Evolutionary conservation across 441 rosid genomes (phyloP).

Genomic region (Corymbia calophylla): DNA sequence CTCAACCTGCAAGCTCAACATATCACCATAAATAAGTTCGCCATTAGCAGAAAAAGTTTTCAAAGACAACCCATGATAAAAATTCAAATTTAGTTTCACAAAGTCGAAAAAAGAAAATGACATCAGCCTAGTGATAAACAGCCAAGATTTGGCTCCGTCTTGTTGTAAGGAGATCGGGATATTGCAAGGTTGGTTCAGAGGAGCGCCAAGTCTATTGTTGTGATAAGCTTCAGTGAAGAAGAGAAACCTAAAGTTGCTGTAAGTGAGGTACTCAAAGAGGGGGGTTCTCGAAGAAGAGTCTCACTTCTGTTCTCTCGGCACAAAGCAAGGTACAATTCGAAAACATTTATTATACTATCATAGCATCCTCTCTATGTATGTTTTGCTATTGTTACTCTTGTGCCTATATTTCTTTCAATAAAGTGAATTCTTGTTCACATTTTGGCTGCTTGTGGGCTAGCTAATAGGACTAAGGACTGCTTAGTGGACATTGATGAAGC

Average conservation of each 20-base stretch:
- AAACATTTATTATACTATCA: neutral
- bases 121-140: too few species aligned
- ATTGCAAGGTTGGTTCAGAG: too few species aligned
- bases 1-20: constrained; percentile 74
- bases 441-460: constrained; percentile 28
- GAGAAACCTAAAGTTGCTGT: constrained; percentile 12
- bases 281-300: constrained; percentile 18
- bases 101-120: neutral
- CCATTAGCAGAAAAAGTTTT: constrained; percentile 60
- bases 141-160: too few species aligned
- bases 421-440: neutral
- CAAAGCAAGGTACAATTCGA: constrained; percentile 34
- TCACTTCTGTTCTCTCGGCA: constrained; percentile 35
- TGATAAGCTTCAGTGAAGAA: constrained; percentile 23
- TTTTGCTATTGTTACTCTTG: neutral
- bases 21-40: constrained; percentile 87
- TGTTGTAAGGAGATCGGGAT: too few species aligned
- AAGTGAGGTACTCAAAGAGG: constrained; percentile 9
- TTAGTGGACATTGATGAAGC: constrained; percentile 38
- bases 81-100: neutral
- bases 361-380: neutral
- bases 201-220: neutral
- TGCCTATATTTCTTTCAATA: neutral
- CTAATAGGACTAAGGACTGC: constrained; percentile 13
- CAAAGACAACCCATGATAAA: constrained; percentile 16